Conservation (phyloP, 805 yeast species). For the Zygosaccharomyces bisporus region DNA sequence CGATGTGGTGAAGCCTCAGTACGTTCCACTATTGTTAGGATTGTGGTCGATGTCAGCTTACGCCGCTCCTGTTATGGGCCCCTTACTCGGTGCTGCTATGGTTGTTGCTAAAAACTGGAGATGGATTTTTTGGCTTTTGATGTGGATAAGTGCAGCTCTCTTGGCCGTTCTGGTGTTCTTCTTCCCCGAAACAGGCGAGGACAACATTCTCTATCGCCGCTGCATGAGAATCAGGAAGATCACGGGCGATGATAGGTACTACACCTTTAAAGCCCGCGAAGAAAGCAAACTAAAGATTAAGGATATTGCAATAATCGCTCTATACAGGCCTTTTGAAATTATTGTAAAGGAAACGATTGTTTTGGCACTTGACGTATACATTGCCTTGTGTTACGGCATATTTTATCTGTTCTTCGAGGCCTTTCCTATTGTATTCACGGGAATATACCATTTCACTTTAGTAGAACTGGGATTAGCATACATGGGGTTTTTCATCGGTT, state of each 20-base stretch:
- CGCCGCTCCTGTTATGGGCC: conserved; percentile 56
- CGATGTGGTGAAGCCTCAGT: conserved; percentile 44
- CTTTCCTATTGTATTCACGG: conserved; percentile 52
- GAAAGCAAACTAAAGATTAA: conserved; percentile 36
- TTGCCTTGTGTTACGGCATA: conserved; percentile 50
- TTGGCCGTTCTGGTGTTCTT: conserved; percentile 38
- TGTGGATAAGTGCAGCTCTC: conserved; percentile 40
- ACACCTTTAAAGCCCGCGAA: conserved; percentile 30
- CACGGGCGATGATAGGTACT: conserved; percentile 47
- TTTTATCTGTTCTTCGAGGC: conserved; percentile 58
- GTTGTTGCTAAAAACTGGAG: conserved; percentile 47
- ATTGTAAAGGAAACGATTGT: conserved; percentile 53
- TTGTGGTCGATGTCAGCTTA: conserved; percentile 53
- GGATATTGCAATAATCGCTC: conserved; percentile 31
- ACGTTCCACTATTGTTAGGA: conserved; percentile 46
- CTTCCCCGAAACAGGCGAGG: conserved; percentile 49
- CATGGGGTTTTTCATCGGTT: conserved; percentile 46
- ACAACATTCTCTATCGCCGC: conserved; percentile 45
- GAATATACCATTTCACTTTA: conserved; percentile 44
- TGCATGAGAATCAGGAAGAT: conserved; percentile 45
- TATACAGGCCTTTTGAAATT: conserved; percentile 51
- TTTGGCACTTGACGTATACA: conserved; percentile 47
- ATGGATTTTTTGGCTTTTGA: conserved; percentile 52
- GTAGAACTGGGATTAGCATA: conserved; percentile 48
- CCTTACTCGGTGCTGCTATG: conserved; percentile 52